Conservation (phyloP, 2,329 filamentous ascomycete species). For the Neonectria magnoliae region DNA sequence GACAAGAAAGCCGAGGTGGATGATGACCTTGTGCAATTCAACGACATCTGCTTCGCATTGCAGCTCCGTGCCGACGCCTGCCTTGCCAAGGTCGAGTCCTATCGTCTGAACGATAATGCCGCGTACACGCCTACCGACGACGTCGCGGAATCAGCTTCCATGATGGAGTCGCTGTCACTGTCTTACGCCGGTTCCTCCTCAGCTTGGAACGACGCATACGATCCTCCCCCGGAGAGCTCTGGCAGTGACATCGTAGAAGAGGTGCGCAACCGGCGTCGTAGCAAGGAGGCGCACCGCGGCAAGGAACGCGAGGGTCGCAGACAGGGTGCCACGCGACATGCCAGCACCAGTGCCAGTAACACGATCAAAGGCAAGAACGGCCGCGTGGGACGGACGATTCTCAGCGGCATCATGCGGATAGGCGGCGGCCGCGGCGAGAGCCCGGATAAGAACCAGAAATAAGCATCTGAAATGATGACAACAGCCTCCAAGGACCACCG, state of each 20-base stretch:
- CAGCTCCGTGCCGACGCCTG: conserved; percentile 63
- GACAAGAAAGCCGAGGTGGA: conserved; percentile 48
- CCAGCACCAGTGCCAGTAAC: conserved; percentile 43
- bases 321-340: conserved; percentile 42
- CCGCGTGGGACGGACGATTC: conserved; percentile 54
- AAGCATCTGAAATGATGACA: conserved; percentile 9
- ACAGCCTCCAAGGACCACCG: conserved; percentile 4
- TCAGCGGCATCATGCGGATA: conserved; percentile 58
- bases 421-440: conserved; percentile 52
- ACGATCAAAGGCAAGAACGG: conserved; percentile 50
- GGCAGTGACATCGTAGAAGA: conserved; percentile 57
- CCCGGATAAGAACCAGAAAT: conserved; percentile 48
- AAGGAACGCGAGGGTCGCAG: conserved; percentile 45
- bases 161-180: conserved; percentile 49
- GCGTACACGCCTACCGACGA: conserved; percentile 47
- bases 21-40: conserved; percentile 65
- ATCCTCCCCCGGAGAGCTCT: conserved; percentile 59
- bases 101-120: conserved; percentile 51
- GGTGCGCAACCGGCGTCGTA: conserved; percentile 38
- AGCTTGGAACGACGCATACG: conserved; percentile 42
- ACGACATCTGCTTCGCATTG: conserved; percentile 60
- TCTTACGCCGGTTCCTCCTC: conserved; percentile 43
- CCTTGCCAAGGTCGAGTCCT: conserved; percentile 58
- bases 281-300: conserved; percentile 47
- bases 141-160: conserved; percentile 54